Percentiles rank a stretch among this genome's conserved stretches.
phyloP scores from a whole-genome alignment of 495 filamentous ascomycete genomes.

The Penicillium ucsense region DNA sequence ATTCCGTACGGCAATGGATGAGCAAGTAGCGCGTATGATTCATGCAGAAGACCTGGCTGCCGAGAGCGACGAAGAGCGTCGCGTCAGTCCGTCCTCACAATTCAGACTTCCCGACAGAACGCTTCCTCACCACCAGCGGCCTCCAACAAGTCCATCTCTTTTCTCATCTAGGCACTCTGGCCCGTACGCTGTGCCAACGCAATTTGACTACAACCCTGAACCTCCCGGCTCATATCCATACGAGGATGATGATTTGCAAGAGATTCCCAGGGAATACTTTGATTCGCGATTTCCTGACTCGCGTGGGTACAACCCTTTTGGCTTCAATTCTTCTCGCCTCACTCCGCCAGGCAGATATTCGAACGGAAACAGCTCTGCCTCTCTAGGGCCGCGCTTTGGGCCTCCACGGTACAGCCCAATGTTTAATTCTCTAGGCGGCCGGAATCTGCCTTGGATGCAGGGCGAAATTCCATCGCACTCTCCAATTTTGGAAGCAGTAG shows the following conservation, averaged over 20 bases:
- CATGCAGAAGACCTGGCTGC: slow-evolving; percentile 10
- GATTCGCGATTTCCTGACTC: slow-evolving; percentile 3
- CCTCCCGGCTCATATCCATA: not conserved
- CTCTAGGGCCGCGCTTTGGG: not conserved
- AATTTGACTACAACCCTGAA: not conserved
- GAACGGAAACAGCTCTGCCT: not conserved
- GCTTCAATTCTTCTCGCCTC: not conserved
- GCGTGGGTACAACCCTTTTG: not conserved
- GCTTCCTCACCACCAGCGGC: not conserved
- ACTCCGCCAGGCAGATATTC: not conserved
- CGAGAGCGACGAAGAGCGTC: not conserved
- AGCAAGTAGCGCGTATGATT: slow-evolving; percentile 36
- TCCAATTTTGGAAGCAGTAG: slow-evolving; percentile 5
- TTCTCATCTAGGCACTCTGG: not conserved
- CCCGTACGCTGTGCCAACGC: not conserved
- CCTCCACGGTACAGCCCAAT: not conserved
- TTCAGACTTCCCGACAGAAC: slow-evolving; percentile 9
- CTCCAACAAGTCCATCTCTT: not conserved
- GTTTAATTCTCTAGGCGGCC: not conserved
- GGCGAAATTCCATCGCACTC: not conserved
- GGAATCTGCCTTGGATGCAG: slow-evolving; percentile 7
- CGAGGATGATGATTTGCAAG: slow-evolving; percentile 15
- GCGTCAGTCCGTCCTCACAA: not conserved
- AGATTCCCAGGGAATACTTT: slow-evolving; percentile 12
- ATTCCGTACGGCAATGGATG: slow-evolving; percentile 27